Base-by-base conservation (phyloP, 2,329 filamentous ascomycete genomes). In the Ophiocordyceps camponoti-saundersi region DNA sequence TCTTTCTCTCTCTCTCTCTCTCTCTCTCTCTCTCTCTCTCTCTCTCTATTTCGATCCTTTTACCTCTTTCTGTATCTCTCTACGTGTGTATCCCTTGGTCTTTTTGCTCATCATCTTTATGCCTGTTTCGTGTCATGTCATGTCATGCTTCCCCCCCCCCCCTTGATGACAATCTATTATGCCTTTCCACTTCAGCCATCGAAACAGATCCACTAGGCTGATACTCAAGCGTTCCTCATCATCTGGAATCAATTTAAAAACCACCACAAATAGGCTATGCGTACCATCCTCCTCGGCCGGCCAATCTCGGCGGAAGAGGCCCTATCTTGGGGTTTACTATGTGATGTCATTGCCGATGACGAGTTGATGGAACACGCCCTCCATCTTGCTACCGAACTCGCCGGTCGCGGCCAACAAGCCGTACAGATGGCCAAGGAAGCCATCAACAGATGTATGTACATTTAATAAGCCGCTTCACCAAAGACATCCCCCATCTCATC, bases 401-500 rank as follows among this genome's bases (percentile, higher is more conserved):
- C 52, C 20, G 48, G 43, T 26, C 51, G 52, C 47, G 55, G 56
- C 40, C 48, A 53, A 15, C 51, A 54, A 48, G 58, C 57, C 12
- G 48, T 57, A 44, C 53, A 57, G 42, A 49, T 57, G 34, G 53
- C 55, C 21, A 61, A 61, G 48, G 54, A 59, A 46, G 55, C 55
- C 36, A 54, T 61, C n/a, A 56, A 53, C 45, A 53, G 56, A 53
- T 52, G 56, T 58, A 50, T 45, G 53, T 47, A n/a, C n/a, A n/a
- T n/a, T n/a, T n/a, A n/a, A n/a, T n/a, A 26, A 6, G 3, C 30
- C 3, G 16, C 3, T 10, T 34, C 30, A 12, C 30, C 11, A 8
- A 34, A 3, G 30, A 3, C 3, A 15, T 32, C 29, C 29, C 29
- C 29, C 29, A 32, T 32, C 29, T 32, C 7, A 13, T 32, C 7